These are phyloP conservation scores for Linum lewisii DNA, from an alignment of 345 rosid genomes.

Conservation along the genomic window DNA sequence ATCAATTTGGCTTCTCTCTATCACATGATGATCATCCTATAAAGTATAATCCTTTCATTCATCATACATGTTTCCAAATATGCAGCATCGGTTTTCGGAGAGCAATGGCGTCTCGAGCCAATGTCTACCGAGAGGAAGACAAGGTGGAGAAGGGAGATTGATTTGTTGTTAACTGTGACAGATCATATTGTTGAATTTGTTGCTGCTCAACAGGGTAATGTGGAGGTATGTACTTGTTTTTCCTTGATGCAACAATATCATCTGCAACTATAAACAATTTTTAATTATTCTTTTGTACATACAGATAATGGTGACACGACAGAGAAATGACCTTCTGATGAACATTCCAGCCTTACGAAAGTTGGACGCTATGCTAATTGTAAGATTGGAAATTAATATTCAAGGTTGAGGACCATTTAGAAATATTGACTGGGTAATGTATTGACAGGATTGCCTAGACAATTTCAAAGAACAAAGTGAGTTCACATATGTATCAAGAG, in stretches of 20 bases:
- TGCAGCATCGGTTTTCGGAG: slow-evolving; percentile 40
- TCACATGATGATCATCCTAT: background rate
- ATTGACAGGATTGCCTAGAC: slow-evolving; percentile 59
- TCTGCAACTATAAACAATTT: too few species aligned
- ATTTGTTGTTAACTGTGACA: slow-evolving; percentile 32
- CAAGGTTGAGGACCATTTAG: too few species aligned
- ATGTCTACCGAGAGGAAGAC: slow-evolving; percentile 31
- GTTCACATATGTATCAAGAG: slow-evolving; percentile 53
- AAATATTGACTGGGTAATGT: too few species aligned
- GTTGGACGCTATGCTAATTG: slow-evolving; percentile 86
- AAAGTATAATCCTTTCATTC: too few species aligned
- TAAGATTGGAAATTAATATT: slow-evolving; percentile 25
- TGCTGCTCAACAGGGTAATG: slow-evolving; percentile 30
- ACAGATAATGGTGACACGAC: slow-evolving; percentile 76
- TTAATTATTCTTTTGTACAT: background rate
- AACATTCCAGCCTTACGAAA: slow-evolving; percentile 90
- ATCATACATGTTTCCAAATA: too few species aligned
- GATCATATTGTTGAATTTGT: slow-evolving; percentile 37
- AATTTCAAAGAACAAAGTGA: slow-evolving; percentile 70
- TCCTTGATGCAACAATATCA: too few species aligned
- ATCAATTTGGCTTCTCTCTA: background rate
- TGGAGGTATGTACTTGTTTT: too few species aligned
- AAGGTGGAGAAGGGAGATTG: slow-evolving; percentile 35
- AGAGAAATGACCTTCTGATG: slow-evolving; percentile 79
- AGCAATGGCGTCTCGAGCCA: slow-evolving; percentile 30